Conservation (phyloP, 2,329 filamentous ascomycete species). For the Teratosphaeria destructans region DNA sequence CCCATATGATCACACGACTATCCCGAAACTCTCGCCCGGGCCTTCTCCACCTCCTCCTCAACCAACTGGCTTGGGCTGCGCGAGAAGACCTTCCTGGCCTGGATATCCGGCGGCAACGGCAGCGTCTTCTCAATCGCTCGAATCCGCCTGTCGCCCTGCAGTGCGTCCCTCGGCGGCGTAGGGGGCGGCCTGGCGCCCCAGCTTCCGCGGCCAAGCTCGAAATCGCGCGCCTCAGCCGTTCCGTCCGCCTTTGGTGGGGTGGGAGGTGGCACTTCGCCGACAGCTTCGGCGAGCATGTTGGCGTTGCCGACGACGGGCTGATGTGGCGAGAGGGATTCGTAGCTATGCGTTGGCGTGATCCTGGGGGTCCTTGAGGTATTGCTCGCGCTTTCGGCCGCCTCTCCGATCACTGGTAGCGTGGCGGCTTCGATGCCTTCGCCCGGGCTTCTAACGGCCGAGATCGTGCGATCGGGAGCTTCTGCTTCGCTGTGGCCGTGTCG, state of each 20-base stretch:
- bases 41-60: slow-evolving; percentile 10
- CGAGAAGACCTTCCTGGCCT: slow-evolving; percentile 11
- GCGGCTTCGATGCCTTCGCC: slow-evolving; percentile 45
- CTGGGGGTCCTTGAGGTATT: slow-evolving; percentile 26
- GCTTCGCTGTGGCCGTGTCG: slow-evolving; percentile 38
- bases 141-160: slow-evolving; percentile 19
- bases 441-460: slow-evolving; percentile 48
- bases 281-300: slow-evolving; percentile 14
- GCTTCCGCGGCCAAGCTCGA: slow-evolving; percentile 10
- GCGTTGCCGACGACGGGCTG: slow-evolving; percentile 14
- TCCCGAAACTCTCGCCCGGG: not conserved
- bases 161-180: slow-evolving; percentile 35
- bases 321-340: slow-evolving; percentile 10
- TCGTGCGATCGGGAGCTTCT: slow-evolving; percentile 51
- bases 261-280: slow-evolving; percentile 22
- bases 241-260: slow-evolving; percentile 23
- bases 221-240: not conserved
- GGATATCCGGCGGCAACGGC: slow-evolving; percentile 11
- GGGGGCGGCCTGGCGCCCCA: slow-evolving; percentile 29
- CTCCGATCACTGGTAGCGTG: slow-evolving; percentile 75
- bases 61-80: slow-evolving; percentile 11
- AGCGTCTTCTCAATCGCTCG: slow-evolving; percentile 17
- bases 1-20: not conserved
- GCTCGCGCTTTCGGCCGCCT: slow-evolving; percentile 68
- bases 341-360: slow-evolving; percentile 12